These are phyloP conservation scores for Aotearoamyces nothofagi DNA, from an alignment of 2,329 filamentous ascomycete species.

Conservation along the genomic window DNA sequence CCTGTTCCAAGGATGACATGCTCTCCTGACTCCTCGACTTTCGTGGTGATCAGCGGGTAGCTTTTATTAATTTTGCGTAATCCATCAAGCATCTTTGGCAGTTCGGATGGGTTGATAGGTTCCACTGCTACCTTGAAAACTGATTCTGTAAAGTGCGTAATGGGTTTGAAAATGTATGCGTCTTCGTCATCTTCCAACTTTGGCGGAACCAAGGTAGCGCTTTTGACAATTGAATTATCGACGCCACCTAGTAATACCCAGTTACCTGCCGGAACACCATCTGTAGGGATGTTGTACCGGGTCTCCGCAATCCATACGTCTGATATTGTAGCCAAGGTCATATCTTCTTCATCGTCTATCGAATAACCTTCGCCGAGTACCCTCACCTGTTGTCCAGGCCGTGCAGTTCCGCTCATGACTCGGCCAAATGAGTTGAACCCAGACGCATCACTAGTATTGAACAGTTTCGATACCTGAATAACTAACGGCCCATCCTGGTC, in stretches of 20 bases:
- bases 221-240: conserved; percentile 97
- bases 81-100: conserved; percentile 97
- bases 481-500: conserved; percentile 82
- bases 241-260: conserved; percentile 84
- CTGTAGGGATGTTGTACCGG: conserved; percentile 81
- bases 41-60: conserved; percentile 88
- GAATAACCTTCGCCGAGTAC: conserved; percentile 94
- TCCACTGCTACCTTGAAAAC: conserved; percentile 97
- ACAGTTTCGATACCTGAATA: conserved; percentile 86
- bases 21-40: conserved; percentile 95
- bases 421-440: conserved; percentile 81
- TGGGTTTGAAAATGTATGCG: conserved; percentile 85
- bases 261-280: conserved; percentile 86
- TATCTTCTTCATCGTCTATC: conserved; percentile 94
- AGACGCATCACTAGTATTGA: conserved; percentile 81
- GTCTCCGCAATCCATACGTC: conserved; percentile 87
- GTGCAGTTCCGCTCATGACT: conserved; percentile 82
- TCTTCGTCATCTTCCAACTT: conserved; percentile 78
- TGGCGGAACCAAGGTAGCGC: conserved; percentile 73
- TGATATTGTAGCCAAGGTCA: conserved; percentile 71
- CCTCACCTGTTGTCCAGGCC: conserved; percentile 67
- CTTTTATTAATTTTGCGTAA: conserved; percentile 95
- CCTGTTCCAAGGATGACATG: conserved; percentile 91
- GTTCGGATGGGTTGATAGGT: conserved; percentile 92
- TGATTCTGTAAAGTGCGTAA: conserved; percentile 91